Base-by-base conservation (phyloP, 208 protist genomes). In the Crithidia brevicula region DNA sequence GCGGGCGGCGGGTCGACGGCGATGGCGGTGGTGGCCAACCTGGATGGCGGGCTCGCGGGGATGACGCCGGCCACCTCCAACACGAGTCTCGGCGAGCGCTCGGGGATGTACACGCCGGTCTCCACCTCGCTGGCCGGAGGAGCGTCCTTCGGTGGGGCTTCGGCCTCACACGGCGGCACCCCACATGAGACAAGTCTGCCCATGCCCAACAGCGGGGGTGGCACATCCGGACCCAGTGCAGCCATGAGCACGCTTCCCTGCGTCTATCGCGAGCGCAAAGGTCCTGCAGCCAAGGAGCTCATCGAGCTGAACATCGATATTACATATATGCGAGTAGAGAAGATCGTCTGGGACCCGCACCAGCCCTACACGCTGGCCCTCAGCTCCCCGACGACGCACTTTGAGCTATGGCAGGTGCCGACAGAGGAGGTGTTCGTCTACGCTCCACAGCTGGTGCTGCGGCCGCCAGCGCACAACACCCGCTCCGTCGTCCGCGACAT, bases 261-360 rank as follows among this genome's bases (percentile, higher is more conserved):
- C 43, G 68, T 79, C 10, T 23, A 47, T 33, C 67, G 73, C 27
- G 58, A 76, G 15, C 51, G 23, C 1, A 66, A 68, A 33, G 74
- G 82, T 0, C 62, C 71, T 0, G 23, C 64, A 13, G 69, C 85
- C 36, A 78, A 78, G 64, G 77, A 86, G 47, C 77, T 93, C 51
- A 87, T 92, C 11, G 86, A 92, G 68, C 69, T 93, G 38, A 76
- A 82, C 42, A 96, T 96, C 51, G 71, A 89, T 47, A 87, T 83
- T 27, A 79, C 76, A 11, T 80, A 85, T 47, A 63, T 81, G 57
- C 76, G 66, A 16, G 84, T 94, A 47, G 82, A 92, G 54, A 85
- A 85, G 36, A 91, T 96, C 38, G 83, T 82, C 18, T 96, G 91
- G 89, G 91, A 96, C 61, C 83, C 85, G 49, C 86, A 96, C 63